Percentiles rank a stretch among this genome's conserved stretches.
Conservation (phyloP, 2,329 filamentous ascomycete genomes). For the Leptographium radiaticola region DNA sequence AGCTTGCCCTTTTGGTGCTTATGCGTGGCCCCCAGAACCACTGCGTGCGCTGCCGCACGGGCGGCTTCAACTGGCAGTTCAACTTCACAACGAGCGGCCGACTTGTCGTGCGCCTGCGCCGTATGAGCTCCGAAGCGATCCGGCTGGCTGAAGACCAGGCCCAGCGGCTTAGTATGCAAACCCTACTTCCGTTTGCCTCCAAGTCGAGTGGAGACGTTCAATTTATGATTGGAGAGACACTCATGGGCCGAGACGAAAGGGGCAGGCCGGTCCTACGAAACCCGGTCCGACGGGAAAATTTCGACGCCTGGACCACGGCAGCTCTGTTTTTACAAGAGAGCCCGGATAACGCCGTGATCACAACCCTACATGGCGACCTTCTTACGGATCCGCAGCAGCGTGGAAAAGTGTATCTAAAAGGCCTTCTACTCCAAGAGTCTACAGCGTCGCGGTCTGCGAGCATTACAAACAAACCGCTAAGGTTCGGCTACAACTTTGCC, state of each 20-base stretch:
- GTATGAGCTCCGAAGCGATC: neutral
- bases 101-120: conserved; percentile 2
- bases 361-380: conserved; percentile 11
- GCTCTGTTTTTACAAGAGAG: conserved; percentile 12
- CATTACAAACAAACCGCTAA: conserved; percentile 12
- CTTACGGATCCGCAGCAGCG: conserved; percentile 9
- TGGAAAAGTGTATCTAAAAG: conserved; percentile 15
- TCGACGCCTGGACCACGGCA: conserved; percentile 12
- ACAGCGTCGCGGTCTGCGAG: conserved; percentile 10
- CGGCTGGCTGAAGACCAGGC: neutral
- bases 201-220: conserved; percentile 7
- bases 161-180: neutral
- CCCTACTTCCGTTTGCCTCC: neutral
- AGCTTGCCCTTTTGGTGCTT: conserved; percentile 18
- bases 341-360: neutral
- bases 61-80: conserved; percentile 18
- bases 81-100: conserved; percentile 14
- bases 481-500: conserved; percentile 15
- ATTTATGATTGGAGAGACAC: conserved; percentile 13
- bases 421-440: conserved; percentile 11
- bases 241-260: conserved; percentile 6
- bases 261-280: conserved; percentile 3
- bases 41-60: conserved; percentile 14
- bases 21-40: conserved; percentile 17
- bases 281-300: neutral